Evolutionary conservation across 108 stramenopile genomes (phyloP), one percentile per base, ranked within the genome.

Genomic region (Epipyxis sp.): DNA sequence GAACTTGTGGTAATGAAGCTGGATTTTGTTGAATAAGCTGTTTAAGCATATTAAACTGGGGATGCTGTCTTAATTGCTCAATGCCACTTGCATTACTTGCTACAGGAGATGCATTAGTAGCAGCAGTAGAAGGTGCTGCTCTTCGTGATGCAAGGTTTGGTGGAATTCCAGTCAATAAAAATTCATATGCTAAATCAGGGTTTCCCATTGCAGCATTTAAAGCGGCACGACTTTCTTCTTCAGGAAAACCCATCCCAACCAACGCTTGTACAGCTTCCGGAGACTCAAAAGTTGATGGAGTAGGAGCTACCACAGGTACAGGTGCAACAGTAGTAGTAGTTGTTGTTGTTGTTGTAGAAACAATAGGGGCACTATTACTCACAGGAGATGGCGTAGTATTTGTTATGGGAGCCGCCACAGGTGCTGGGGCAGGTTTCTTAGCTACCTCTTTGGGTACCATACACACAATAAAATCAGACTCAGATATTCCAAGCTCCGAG

Each of bases 131-230:
- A 16, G 76, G 57, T 32, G 1, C 45, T 39, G 79, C 35, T 16
- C 30, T 30, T 59, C 1, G 61, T 20, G 44, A 29, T 25, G n/a
- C n/a, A 16, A 77, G 45, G 6, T 84, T 89, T 44, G 88, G 85
- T 6, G 95, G 95, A 68, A 98, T 97, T n/a, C 98, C 98, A 80
- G 91, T 95, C 81, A 95, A 94, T 40, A 98, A 83, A 81, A 95
- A 98, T 72, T 98, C 96, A 1, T 96, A 93, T 44, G 98, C 98
- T 40, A 97, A 81, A 79, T 95, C 93, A 39, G 92, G 88, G 80
- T 98, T 96, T 37, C 95, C 95, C 69, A 89, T 89, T 1, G 95
- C 92, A 40, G 97, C 97, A 40, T 91, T 82, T n/a, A 98, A 83
- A 68, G 95, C 96, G 3, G 92, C 94, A 27, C 46, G 42, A 1